phyloP scores from a whole-genome alignment of 2,329 filamentous ascomycete genomes.

The Ophiostoma australiae region DNA sequence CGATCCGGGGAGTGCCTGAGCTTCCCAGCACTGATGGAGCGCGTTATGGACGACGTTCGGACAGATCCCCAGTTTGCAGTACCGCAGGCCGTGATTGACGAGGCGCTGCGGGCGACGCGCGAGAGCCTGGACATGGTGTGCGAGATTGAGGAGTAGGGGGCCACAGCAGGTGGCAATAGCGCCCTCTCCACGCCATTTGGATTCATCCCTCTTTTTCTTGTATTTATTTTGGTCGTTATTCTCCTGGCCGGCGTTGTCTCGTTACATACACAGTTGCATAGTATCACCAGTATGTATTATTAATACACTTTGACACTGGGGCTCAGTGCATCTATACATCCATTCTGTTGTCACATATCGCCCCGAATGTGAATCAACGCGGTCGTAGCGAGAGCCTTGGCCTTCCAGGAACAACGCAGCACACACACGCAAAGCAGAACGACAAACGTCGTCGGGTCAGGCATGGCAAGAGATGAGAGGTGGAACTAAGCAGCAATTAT shows the following conservation, averaged over 20 bases:
- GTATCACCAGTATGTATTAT: conserved; percentile 9
- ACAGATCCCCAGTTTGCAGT: conserved; percentile 52
- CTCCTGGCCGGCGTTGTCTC: conserved; percentile 3
- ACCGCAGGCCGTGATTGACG: conserved; percentile 55
- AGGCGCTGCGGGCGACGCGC: conserved; percentile 55
- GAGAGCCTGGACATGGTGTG: conserved; percentile 49
- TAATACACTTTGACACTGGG: neutral
- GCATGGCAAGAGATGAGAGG: neutral
- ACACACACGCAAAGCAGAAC: neutral
- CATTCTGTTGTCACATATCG: neutral
- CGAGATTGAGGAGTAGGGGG: conserved; percentile 29
- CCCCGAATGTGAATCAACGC: neutral
- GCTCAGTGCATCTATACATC: neutral
- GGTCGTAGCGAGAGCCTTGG: too few relatives aligned
- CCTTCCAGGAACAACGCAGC: neutral
- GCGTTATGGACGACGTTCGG: conserved; percentile 58
- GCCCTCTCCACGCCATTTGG: neutral
- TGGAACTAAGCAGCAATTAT: neutral
- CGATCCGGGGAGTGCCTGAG: conserved; percentile 55
- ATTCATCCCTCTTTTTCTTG: neutral
- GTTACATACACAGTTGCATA: conserved; percentile 12
- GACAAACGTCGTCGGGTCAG: neutral
- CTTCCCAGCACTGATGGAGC: conserved; percentile 57
- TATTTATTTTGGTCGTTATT: conserved; percentile 6
- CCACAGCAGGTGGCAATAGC: neutral